Evolutionary conservation across 148 eudicot genomes (phyloP).

Genomic region (Silene uniflora): DNA sequence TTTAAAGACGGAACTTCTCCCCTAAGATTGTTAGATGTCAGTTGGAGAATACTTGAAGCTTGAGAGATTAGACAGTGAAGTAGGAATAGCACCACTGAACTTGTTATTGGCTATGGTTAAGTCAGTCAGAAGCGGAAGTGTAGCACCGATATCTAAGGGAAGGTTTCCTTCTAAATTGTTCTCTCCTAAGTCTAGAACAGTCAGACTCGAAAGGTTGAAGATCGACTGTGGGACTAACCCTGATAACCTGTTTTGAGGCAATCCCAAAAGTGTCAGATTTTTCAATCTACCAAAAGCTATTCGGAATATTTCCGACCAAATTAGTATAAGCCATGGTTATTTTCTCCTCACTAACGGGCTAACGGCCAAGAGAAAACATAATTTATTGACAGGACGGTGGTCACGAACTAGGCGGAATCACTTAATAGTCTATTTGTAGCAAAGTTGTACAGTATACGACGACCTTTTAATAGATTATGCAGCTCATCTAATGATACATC

Average conservation of each 20-base stretch:
- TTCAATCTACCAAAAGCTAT: constrained; percentile 2
- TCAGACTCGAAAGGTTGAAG: not conserved
- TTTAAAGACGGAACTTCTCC: constrained; percentile 27
- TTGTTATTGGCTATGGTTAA: not conserved
- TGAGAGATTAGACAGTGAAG: constrained; percentile 24
- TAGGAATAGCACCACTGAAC: constrained; percentile 14
- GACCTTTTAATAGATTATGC: too few species aligned
- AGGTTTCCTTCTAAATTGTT: constrained; percentile 3
- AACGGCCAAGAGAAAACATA: too few species aligned
- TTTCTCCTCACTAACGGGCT: too few species aligned
- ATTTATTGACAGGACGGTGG: too few species aligned
- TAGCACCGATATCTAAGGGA: not conserved
- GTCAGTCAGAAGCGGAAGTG: not conserved
- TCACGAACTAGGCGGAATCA: too few species aligned
- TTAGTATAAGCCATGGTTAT: too few species aligned
- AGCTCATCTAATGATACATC: too few species aligned
- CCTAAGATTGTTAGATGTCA: not conserved
- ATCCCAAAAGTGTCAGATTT: not conserved
- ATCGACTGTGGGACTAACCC: constrained; percentile 16
- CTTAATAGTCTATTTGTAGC: too few species aligned
- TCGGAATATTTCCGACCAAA: constrained; percentile 8
- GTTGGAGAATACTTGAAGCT: not conserved
- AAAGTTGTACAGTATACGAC: too few species aligned
- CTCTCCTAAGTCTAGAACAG: not conserved
- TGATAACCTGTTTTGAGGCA: not conserved